Conservation (phyloP, 129 eudicot genomes). For the Artemisia annua region DNA sequence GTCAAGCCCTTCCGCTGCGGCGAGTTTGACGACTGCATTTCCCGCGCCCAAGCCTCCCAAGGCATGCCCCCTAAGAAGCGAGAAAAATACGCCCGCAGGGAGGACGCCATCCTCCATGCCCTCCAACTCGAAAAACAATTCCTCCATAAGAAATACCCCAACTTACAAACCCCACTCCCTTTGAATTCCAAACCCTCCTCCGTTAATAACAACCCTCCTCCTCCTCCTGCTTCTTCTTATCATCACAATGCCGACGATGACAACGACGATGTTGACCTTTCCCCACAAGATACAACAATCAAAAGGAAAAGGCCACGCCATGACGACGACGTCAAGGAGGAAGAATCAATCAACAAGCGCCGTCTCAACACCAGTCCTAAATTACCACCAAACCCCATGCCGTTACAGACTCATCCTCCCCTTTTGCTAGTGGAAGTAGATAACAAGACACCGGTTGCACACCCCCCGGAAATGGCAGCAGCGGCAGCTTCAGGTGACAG, state of each 20-base stretch:
- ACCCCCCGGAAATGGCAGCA: constrained; percentile 28
- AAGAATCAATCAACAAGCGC: constrained; percentile 50
- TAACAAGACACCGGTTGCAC: constrained; percentile 28
- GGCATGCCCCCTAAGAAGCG: constrained; percentile 68
- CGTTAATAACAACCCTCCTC: background rate
- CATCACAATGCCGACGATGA: constrained; percentile 21
- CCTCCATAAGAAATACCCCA: constrained; percentile 64
- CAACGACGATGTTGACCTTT: constrained; percentile 14
- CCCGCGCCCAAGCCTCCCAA: constrained; percentile 64
- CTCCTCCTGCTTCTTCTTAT: constrained; percentile 32
- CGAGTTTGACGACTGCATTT: constrained; percentile 75
- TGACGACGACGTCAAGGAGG: constrained; percentile 32
- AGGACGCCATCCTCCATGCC: constrained; percentile 74
- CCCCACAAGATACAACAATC: constrained; percentile 4
- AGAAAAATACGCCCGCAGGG: constrained; percentile 64
- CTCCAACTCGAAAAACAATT: constrained; percentile 78
- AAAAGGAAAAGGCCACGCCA: constrained; percentile 51
- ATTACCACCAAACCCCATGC: constrained; percentile 35
- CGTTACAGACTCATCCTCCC: constrained; percentile 35
- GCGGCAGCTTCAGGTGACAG: constrained; percentile 26
- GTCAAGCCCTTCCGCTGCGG: constrained; percentile 74
- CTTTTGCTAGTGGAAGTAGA: too few species aligned
- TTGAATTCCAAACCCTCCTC: background rate
- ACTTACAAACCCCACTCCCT: background rate
- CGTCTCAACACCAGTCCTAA: constrained; percentile 50